Evolutionary conservation across 345 rosid genomes (phyloP).

Genomic region (Alliaria petiolata): DNA sequence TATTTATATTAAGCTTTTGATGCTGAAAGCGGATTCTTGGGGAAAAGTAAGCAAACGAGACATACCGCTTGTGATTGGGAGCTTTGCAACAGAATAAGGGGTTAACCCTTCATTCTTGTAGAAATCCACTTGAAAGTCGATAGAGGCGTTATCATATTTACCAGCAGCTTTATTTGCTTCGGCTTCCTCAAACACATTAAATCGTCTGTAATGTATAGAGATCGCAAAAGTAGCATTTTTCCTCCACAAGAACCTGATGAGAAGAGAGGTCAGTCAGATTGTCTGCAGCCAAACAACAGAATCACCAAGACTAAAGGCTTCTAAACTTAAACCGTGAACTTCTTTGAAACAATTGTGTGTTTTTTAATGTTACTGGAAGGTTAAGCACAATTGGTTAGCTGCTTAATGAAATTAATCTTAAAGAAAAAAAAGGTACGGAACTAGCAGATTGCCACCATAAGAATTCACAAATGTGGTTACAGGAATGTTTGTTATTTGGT

Average conservation of each 20-base stretch:
- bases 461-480: neutral
- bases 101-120: constrained; percentile 90
- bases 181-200: constrained; percentile 84
- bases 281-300: neutral
- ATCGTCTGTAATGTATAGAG: constrained; percentile 88
- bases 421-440: neutral
- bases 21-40: neutral
- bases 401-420: neutral
- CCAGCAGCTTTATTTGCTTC: constrained; percentile 99
- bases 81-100: constrained; percentile 78
- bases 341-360: neutral
- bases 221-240: constrained; percentile 92
- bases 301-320: constrained; percentile 1
- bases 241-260: constrained; percentile 94
- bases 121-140: constrained; percentile 85
- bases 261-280: constrained; percentile 6
- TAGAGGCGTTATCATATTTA: constrained; percentile 85
- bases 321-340: neutral
- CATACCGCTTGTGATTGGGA: constrained; percentile 90
- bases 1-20: neutral
- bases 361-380: neutral
- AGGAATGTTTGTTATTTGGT: neutral
- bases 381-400: neutral
- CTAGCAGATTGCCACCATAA: constrained; percentile 1
- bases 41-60: neutral